Evolutionary conservation across 2,329 filamentous ascomycete genomes (phyloP), one percentile per base, ranked within the genome.

Genomic region (Dryadomyces quercivorus): DNA sequence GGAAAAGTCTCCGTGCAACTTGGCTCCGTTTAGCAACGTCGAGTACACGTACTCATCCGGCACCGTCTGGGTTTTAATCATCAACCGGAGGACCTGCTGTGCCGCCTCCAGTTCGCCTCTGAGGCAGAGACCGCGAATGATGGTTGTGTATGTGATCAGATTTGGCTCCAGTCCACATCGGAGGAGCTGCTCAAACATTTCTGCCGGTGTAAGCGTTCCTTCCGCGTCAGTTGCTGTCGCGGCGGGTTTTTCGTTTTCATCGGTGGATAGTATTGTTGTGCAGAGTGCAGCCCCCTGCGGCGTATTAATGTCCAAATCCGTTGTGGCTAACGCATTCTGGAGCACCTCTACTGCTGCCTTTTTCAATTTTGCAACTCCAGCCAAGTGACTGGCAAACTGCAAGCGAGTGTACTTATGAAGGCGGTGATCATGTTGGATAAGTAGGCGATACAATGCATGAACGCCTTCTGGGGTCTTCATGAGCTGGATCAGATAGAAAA

Each of bases 11-110:
- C 73, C 67, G 20, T 72, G 72, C 4, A 65, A 64, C 60, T 88
- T 88, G 52, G 86, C 85, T 36, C 85, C 84, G 56, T 84, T 78
- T 45, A 95, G 75, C 38, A 95, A 71, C 31, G 82, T 81, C 1
- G 82, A 74, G 64, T 84, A 88, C 0, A 88, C 84, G 59, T 81
- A 77, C 0, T 69, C 69, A 64, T 94, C 82, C 0, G 87, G 78
- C 53, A 76, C 65, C 16, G 87, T 70, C 3, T 78, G 77, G 59
- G 80, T 75, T 15, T 74, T 68, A 51, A 76, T 69, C 65, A 91
- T 77, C 44, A 82, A 74, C 22, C 82, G 73, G 61, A 84, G 81
- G 51, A 92, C 76, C 44, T 78, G 74, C 69, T 81, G 81, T 0
- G 82, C 85, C 3, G 81, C 79, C 42, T 77, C 71, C 8, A 80